These are phyloP conservation scores for Pseudogymnoascus sp. DNA, from an alignment of 2,329 filamentous ascomycete species.

Conservation along the genomic window DNA sequence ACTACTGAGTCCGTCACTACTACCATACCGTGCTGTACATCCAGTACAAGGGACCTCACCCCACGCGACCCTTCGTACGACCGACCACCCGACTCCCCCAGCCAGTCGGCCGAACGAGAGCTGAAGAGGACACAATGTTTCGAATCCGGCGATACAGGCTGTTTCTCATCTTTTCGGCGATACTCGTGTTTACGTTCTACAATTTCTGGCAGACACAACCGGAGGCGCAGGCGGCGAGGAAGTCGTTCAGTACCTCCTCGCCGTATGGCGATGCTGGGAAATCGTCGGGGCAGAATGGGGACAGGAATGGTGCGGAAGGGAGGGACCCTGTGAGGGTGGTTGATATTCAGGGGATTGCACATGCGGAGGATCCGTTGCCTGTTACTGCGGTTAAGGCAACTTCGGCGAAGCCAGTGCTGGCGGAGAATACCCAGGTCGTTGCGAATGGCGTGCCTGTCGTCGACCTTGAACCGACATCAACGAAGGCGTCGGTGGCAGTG, in stretches of 20 bases:
- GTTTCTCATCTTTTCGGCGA: conserved; percentile 48
- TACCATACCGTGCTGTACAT: background rate
- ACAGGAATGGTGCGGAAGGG: background rate
- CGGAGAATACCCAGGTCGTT: background rate
- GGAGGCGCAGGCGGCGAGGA: background rate
- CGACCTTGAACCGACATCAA: background rate
- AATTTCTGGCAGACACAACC: background rate
- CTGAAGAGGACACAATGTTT: conserved; percentile 37
- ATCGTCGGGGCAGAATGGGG: background rate
- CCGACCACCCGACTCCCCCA: background rate
- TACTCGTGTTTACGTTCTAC: conserved; percentile 40
- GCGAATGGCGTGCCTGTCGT: background rate
- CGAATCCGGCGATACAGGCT: conserved; percentile 56
- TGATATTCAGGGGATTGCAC: background rate
- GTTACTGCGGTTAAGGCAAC: background rate
- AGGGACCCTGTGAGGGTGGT: background rate
- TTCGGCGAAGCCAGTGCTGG: background rate
- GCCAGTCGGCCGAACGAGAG: background rate
- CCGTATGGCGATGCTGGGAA: background rate
- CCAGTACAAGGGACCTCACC: conserved; percentile 1
- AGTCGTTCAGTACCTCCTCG: background rate
- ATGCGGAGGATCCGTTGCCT: background rate
- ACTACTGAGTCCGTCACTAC: background rate
- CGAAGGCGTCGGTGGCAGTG: background rate
- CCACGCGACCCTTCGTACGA: background rate